These are phyloP conservation scores for Amylostereum chailletii DNA, from an alignment of 1,284 basidiomycete species.

Conservation along the genomic window DNA sequence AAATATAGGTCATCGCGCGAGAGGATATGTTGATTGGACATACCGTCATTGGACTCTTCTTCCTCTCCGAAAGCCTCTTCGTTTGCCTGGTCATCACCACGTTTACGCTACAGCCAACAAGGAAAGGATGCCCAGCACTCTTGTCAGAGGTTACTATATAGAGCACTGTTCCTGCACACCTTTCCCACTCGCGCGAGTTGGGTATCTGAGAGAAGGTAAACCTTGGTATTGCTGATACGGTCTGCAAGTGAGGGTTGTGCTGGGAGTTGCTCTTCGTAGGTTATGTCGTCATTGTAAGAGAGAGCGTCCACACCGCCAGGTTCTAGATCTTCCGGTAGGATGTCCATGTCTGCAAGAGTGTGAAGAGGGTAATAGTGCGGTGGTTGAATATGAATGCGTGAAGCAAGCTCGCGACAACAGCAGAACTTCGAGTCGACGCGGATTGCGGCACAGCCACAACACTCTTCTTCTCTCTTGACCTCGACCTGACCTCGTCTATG, in stretches of 20 bases:
- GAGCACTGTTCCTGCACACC: conserved; percentile 50
- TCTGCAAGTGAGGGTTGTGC: conserved; percentile 35
- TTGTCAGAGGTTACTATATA: conserved; percentile 37
- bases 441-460: no score
- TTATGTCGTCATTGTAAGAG: conserved; percentile 44
- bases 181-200: conserved; percentile 45
- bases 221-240: conserved; percentile 57
- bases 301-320: conserved; percentile 15
- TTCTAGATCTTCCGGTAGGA: no score
- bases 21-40: conserved; percentile 4
- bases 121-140: conserved; percentile 25
- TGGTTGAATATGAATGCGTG: no score
- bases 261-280: conserved; percentile 42
- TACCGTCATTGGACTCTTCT: conserved; percentile 36
- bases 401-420: no score
- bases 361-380: no score
- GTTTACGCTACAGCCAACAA: conserved; percentile 47
- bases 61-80: conserved; percentile 33
- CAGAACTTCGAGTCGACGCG: no score
- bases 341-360: no score
- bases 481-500: conserved; percentile 24
- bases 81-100: conserved; percentile 25
- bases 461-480: no score
- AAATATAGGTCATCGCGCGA: conserved; percentile 1
- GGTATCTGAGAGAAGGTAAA: conserved; percentile 63